phyloP scores from a whole-genome alignment of 2,329 filamentous ascomycete species.

The Fusarium cyanostomum region DNA sequence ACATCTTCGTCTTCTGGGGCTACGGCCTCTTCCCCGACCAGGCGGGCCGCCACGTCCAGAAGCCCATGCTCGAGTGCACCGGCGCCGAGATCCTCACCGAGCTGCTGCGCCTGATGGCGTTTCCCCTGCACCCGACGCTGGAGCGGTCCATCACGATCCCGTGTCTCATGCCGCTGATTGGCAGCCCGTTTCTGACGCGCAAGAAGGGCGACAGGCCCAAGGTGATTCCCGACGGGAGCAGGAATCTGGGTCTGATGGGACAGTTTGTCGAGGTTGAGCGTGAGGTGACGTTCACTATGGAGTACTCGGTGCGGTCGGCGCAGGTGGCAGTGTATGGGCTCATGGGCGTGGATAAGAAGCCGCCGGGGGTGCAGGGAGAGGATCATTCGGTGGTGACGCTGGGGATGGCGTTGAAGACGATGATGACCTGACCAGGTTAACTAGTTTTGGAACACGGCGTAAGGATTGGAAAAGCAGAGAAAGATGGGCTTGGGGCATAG shows the following conservation, averaged over 20 bases:
- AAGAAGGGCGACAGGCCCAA: constrained; percentile 41
- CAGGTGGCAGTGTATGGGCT: constrained; percentile 41
- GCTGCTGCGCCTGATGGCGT: constrained; percentile 38
- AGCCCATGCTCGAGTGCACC: constrained; percentile 42
- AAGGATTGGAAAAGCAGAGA: constrained; percentile 9
- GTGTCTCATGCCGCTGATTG: constrained; percentile 40
- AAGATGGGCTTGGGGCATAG: neutral
- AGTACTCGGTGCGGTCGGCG: constrained; percentile 42
- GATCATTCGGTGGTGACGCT: constrained; percentile 37
- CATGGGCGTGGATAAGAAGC: constrained; percentile 36
- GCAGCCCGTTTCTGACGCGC: constrained; percentile 39
- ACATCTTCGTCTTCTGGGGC: constrained; percentile 41
- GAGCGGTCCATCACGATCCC: constrained; percentile 37
- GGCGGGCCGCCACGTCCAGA: constrained; percentile 35
- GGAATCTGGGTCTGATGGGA: constrained; percentile 41
- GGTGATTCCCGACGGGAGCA: constrained; percentile 37
- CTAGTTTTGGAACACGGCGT: neutral
- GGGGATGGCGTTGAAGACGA: constrained; percentile 41
- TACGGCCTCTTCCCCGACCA: constrained; percentile 43
- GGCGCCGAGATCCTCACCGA: constrained; percentile 41
- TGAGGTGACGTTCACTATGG: constrained; percentile 44
- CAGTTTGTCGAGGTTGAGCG: constrained; percentile 43
- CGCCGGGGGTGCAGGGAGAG: constrained; percentile 35
- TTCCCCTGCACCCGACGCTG: constrained; percentile 37
- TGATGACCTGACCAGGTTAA: constrained; percentile 34